Evolutionary conservation across 1,284 basidiomycete genomes (phyloP).

Genomic region (Moesziomyces sp.): DNA sequence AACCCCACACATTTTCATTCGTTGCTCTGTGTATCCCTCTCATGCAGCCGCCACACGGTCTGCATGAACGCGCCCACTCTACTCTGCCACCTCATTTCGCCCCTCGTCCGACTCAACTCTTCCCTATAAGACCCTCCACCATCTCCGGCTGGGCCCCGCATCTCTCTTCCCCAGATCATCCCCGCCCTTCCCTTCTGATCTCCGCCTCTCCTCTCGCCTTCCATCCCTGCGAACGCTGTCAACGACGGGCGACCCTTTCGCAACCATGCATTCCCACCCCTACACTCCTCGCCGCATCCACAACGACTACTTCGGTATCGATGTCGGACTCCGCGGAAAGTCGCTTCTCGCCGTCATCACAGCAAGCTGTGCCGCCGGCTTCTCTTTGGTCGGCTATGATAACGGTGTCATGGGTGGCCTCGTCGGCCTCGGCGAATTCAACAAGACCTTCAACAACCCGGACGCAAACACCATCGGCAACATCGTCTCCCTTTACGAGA

Average conservation of each 20-base stretch:
- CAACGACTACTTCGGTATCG: constrained; percentile 38
- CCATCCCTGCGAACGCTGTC: neutral
- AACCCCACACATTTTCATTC: too few species aligned
- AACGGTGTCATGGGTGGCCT: constrained; percentile 44
- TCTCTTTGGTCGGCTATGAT: constrained; percentile 40
- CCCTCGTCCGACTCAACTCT: too few species aligned
- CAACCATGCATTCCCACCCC: neutral
- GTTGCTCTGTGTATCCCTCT: too few species aligned
- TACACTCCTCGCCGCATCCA: constrained; percentile 33
- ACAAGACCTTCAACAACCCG: constrained; percentile 45
- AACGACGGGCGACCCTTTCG: neutral
- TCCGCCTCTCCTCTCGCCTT: neutral
- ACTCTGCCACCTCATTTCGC: too few species aligned
- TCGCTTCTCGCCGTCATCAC: constrained; percentile 39
- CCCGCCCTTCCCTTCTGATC: neutral
- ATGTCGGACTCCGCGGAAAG: constrained; percentile 38
- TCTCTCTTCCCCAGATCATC: constrained; percentile 1
- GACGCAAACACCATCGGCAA: constrained; percentile 46
- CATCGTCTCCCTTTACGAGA: constrained; percentile 51
- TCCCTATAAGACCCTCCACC: constrained; percentile 8
- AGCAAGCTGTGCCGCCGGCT: constrained; percentile 34
- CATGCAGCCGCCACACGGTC: too few species aligned
- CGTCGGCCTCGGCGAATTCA: constrained; percentile 23
- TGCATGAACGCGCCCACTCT: too few species aligned
- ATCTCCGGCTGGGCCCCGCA: too few species aligned